phyloP scores from a whole-genome alignment of 164 flowering plant genomes.

The Annona squamosa region DNA sequence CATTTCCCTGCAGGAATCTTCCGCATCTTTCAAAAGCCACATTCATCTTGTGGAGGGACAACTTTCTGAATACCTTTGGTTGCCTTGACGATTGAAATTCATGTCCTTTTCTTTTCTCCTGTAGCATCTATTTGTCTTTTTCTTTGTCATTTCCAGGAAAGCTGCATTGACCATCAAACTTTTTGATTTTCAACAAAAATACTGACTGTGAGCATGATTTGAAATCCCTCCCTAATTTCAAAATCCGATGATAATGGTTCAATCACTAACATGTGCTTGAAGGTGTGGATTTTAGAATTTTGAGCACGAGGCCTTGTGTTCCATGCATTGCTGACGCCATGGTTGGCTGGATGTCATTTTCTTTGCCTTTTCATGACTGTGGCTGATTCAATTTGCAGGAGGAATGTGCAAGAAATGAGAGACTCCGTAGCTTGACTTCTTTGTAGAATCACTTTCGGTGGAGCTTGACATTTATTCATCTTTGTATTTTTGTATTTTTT shows the following conservation, averaged over 20 bases:
- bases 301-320: not conserved
- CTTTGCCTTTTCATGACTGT: not conserved
- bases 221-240: not conserved
- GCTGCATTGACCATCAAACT: not conserved
- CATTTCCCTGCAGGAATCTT: not conserved
- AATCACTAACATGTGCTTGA: not conserved
- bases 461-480: conserved; percentile 1
- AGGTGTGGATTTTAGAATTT: not conserved
- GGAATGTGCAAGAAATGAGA: conserved; percentile 52
- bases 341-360: not conserved
- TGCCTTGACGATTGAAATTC: not conserved
- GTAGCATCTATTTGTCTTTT: not conserved
- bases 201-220: too few species aligned
- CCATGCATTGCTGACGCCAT: not conserved
- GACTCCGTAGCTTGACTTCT: conserved; percentile 27
- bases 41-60: not conserved
- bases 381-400: conserved; percentile 34
- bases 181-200: not conserved
- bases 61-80: not conserved
- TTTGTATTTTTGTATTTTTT: not conserved
- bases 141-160: not conserved
- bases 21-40: not conserved
- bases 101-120: not conserved
- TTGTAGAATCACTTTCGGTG: not conserved
- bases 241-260: not conserved